Percentiles rank a stretch among this genome's conserved stretches.
phyloP scores from a whole-genome alignment of 108 stramenopile species.

The Discostella stelligeroides region DNA sequence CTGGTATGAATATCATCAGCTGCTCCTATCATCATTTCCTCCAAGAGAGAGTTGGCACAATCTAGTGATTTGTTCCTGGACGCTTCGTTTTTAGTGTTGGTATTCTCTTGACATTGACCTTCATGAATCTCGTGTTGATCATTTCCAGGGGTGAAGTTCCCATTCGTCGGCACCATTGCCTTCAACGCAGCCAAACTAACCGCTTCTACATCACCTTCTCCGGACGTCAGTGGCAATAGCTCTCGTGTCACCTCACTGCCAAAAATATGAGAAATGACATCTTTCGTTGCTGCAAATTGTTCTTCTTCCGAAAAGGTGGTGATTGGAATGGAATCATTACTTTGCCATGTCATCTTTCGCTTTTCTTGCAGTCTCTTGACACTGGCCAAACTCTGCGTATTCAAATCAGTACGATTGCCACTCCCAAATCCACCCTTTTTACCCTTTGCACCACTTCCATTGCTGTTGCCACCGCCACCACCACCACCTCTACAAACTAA shows the following conservation, averaged over 20 bases:
- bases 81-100: neutral
- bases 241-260: conserved; percentile 67
- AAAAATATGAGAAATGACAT: conserved; percentile 80
- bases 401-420: conserved; percentile 57
- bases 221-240: conserved; percentile 38
- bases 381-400: conserved; percentile 59
- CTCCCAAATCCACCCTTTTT: conserved; percentile 9
- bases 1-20: conserved; percentile 1
- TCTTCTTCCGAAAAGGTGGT: conserved; percentile 2
- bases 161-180: conserved; percentile 16
- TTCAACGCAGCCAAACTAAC: conserved; percentile 30
- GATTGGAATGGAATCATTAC: neutral
- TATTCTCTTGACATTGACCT: too few species aligned
- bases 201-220: conserved; percentile 48
- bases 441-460: conserved; percentile 22
- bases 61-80: conserved; percentile 10
- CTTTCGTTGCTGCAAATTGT: conserved; percentile 57
- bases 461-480: conserved; percentile 5
- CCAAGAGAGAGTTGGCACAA: conserved; percentile 23
- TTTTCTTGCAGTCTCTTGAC: conserved; percentile 50
- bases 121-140: too few species aligned
- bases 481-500: conserved; percentile 81
- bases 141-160: too few species aligned
- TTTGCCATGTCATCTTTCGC: conserved; percentile 21
- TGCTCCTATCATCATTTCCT: conserved; percentile 44